Evolutionary conservation across 495 filamentous ascomycete genomes (phyloP).

Genomic region (Penicillium simplicissimum): DNA sequence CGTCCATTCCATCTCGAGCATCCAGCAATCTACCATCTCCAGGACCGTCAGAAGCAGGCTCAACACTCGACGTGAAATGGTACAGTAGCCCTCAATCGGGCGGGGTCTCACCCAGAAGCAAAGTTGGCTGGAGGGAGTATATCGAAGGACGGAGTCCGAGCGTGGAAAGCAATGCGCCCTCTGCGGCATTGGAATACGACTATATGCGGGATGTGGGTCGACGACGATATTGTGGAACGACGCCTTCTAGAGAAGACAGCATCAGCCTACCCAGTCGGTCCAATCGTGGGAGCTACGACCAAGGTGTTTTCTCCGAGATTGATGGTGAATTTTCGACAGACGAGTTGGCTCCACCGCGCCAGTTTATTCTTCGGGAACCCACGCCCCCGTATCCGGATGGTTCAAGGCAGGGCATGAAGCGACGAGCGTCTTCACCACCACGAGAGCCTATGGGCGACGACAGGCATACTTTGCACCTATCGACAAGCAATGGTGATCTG

Average conservation of each 20-base stretch:
- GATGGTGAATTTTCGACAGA: constrained; percentile 70
- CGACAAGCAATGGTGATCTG: constrained; percentile 61
- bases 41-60: constrained; percentile 42
- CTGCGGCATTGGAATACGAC: constrained; percentile 46
- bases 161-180: constrained; percentile 50
- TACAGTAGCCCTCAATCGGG: constrained; percentile 46
- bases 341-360: constrained; percentile 57
- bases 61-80: constrained; percentile 45
- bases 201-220: constrained; percentile 39
- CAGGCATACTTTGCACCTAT: constrained; percentile 54
- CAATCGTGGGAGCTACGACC: constrained; percentile 64
- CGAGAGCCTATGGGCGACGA: constrained; percentile 75
- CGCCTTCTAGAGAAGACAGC: constrained; percentile 52
- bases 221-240: constrained; percentile 39
- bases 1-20: constrained; percentile 42
- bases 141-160: constrained; percentile 52
- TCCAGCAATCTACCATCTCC: constrained; percentile 48
- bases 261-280: constrained; percentile 49
- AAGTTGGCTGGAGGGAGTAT: constrained; percentile 43
- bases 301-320: constrained; percentile 58
- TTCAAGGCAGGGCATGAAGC: constrained; percentile 65
- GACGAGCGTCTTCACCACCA: constrained; percentile 78
- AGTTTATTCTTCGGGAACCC: constrained; percentile 62
- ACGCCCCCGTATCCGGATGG: constrained; percentile 44
- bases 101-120: constrained; percentile 49